phyloP scores from a whole-genome alignment of 192 early-diverging fungal genomes.

The Kappamyces sp. region DNA sequence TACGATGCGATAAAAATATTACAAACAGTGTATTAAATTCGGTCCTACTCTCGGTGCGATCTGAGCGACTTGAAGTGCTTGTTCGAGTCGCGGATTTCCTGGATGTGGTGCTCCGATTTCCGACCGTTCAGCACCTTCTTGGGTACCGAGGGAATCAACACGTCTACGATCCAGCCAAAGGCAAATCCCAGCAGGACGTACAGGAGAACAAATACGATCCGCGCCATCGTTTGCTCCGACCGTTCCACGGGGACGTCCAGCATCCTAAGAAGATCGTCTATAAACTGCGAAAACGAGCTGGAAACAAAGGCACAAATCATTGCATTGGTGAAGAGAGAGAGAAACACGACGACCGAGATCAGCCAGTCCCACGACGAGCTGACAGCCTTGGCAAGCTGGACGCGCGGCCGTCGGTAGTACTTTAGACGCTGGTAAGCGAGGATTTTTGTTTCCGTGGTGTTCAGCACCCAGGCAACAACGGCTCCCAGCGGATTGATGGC shows the following conservation, averaged over 20 bases:
- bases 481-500: constrained; percentile 64
- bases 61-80: no score
- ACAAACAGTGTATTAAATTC: no score
- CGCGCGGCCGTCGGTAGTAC: neutral
- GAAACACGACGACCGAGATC: neutral
- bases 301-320: neutral
- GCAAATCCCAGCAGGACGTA: neutral
- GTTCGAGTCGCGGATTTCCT: neutral
- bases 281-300: neutral
- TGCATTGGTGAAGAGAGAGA: neutral
- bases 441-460: constrained; percentile 52
- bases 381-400: neutral
- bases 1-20: constrained; percentile 46
- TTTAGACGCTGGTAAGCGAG: constrained; percentile 1
- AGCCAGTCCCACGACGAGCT: neutral
- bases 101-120: neutral
- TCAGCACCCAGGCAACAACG: constrained; percentile 57
- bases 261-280: neutral
- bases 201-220: neutral
- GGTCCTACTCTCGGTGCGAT: no score
- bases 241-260: neutral
- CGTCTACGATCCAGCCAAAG: neutral
- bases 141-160: neutral
- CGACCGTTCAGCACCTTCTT: neutral
- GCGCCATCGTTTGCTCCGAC: neutral